Evolutionary conservation across 352 stramenopile genomes (phyloP).

Genomic region (Globisporangium nunn): DNA sequence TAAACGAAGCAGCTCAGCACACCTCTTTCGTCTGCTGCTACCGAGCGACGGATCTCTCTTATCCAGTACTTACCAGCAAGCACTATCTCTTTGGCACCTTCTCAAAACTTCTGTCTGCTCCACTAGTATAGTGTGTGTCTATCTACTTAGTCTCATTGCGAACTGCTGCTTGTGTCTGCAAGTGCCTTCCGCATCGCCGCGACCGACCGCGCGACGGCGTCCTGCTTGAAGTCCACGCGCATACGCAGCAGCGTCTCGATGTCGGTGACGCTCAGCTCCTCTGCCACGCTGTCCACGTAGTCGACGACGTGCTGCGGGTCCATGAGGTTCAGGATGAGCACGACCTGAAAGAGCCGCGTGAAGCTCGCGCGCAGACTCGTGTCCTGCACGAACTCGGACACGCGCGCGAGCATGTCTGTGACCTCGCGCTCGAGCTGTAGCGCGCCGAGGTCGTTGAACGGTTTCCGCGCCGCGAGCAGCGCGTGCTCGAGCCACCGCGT

Average conservation of each 20-base stretch:
- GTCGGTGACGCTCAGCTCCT: constrained; percentile 36
- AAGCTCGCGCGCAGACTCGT: constrained; percentile 60
- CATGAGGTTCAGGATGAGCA: constrained; percentile 78
- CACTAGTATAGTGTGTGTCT: background rate
- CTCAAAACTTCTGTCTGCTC: no score
- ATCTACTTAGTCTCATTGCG: background rate
- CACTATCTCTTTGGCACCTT: background rate
- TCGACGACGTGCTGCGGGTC: constrained; percentile 64
- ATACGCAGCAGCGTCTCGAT: constrained; percentile 54
- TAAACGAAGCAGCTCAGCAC: constrained; percentile 13
- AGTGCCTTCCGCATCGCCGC: constrained; percentile 15
- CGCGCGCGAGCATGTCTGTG: constrained; percentile 46
- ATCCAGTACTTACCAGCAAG: background rate
- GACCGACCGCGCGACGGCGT: constrained; percentile 42
- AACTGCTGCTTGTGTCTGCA: background rate
- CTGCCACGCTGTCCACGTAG: constrained; percentile 43
- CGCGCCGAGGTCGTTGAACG: constrained; percentile 73
- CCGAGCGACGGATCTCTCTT: no score
- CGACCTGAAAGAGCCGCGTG: constrained; percentile 70
- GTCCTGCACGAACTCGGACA: constrained; percentile 40
- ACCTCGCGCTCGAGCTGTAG: constrained; percentile 75
- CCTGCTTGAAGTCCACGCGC: constrained; percentile 61
- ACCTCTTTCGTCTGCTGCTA: background rate
- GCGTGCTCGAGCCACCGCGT: constrained; percentile 48
- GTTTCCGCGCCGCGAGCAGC: constrained; percentile 45